phyloP scores from a whole-genome alignment of 2,329 filamentous ascomycete genomes.

The Penicillium rolfsii region DNA sequence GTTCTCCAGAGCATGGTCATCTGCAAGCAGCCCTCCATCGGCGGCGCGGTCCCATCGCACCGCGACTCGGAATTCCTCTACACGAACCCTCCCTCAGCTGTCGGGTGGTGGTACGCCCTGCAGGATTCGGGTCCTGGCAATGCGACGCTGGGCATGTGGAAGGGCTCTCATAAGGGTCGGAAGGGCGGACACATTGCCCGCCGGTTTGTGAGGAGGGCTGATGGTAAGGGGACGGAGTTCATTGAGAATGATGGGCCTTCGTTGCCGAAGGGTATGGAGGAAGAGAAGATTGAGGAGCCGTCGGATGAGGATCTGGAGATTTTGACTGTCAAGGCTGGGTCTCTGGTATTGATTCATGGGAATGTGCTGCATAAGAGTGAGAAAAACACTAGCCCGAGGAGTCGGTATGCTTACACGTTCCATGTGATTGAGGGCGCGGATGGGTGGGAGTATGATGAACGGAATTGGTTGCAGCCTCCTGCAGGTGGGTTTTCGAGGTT shows the following conservation, averaged over 20 bases:
- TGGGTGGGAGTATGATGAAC: slow-evolving; percentile 70
- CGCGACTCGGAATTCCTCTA: slow-evolving; percentile 94
- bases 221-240: slow-evolving; percentile 66
- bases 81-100: slow-evolving; percentile 82
- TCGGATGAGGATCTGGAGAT: slow-evolving; percentile 64
- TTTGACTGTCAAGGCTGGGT: slow-evolving; percentile 87
- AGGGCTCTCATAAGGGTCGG: slow-evolving; percentile 67
- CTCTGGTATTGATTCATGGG: slow-evolving; percentile 90
- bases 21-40: slow-evolving; percentile 97
- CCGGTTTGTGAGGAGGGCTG: slow-evolving; percentile 71
- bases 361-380: slow-evolving; percentile 96
- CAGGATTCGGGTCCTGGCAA: slow-evolving; percentile 88
- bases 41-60: slow-evolving; percentile 85
- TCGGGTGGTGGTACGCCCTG: slow-evolving; percentile 97
- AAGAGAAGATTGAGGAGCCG: slow-evolving; percentile 42
- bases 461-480: slow-evolving; percentile 93
- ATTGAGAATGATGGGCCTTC: slow-evolving; percentile 66
- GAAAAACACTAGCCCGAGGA: slow-evolving; percentile 82
- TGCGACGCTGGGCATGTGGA: slow-evolving; percentile 84
- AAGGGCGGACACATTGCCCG: slow-evolving; percentile 69
- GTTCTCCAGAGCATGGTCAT: slow-evolving; percentile 96
- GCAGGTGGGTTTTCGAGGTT: slow-evolving; percentile 74
- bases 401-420: slow-evolving; percentile 95
- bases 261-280: slow-evolving; percentile 63
- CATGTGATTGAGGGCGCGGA: slow-evolving; percentile 87